These are phyloP conservation scores for Phyllosticta citribraziliensis DNA, from an alignment of 2,329 filamentous ascomycete species.

Conservation along the genomic window DNA sequence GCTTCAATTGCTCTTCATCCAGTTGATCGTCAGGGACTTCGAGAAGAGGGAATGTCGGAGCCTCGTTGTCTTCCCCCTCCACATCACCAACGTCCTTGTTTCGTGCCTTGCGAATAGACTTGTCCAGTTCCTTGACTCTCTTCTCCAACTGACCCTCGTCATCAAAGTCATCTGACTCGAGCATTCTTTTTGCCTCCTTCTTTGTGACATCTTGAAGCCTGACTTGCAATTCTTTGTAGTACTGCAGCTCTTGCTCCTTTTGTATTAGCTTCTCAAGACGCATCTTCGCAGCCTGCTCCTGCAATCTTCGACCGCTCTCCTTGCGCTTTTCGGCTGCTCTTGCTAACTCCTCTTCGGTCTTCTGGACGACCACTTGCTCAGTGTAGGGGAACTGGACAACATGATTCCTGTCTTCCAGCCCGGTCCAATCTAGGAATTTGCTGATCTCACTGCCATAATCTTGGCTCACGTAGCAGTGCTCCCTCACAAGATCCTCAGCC, in stretches of 20 bases:
- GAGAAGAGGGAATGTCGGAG: conserved; percentile 76
- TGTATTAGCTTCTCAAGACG: conserved; percentile 87
- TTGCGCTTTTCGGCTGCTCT: conserved; percentile 87
- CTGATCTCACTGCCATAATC: conserved; percentile 73
- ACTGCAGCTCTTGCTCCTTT: conserved; percentile 92
- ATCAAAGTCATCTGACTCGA: conserved; percentile 86
- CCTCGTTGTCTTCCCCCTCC: conserved; percentile 59
- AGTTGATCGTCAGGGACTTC: conserved; percentile 86
- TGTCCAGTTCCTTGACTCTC: conserved; percentile 79
- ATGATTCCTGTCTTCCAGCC: conserved; percentile 77
- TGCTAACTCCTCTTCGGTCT: conserved; percentile 88
- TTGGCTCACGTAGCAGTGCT: conserved; percentile 82
- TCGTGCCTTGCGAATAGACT: conserved; percentile 76
- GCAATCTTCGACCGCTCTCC: conserved; percentile 80
- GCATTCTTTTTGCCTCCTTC: conserved; percentile 76
- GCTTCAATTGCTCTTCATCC: conserved; percentile 81
- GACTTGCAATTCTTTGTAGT: conserved; percentile 74
- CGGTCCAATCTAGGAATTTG: conserved; percentile 78
- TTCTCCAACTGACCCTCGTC: conserved; percentile 81
- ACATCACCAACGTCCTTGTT: conserved; percentile 86
- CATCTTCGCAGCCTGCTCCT: conserved; percentile 97
- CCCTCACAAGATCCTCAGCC: conserved; percentile 74
- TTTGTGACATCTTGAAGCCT: conserved; percentile 64
- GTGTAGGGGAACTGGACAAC: conserved; percentile 90
- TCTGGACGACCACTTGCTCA: conserved; percentile 81